These are phyloP conservation scores for Stephania yunnanensis DNA, from an alignment of 164 flowering plant species.

Conservation along the genomic window DNA sequence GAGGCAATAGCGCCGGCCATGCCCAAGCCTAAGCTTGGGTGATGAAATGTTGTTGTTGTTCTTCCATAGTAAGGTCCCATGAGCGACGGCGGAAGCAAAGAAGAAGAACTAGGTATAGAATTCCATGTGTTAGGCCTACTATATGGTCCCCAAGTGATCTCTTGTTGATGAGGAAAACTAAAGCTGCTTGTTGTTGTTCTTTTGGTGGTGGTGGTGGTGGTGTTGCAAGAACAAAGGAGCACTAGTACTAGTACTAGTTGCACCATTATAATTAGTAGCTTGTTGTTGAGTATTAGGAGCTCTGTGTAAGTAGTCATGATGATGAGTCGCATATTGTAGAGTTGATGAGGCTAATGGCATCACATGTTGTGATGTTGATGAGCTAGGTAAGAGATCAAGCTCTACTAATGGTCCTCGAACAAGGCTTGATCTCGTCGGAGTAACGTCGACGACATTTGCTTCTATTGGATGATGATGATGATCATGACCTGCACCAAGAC, in stretches of 20 bases:
- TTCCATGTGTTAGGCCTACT: slow-evolving; percentile 30
- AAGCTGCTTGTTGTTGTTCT: slow-evolving; percentile 9
- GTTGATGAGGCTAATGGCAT: slow-evolving; percentile 21
- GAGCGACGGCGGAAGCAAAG: slow-evolving; percentile 33
- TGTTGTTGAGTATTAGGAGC: slow-evolving; percentile 6
- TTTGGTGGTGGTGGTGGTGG: slow-evolving; percentile 14
- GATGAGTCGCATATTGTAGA: slow-evolving; percentile 10
- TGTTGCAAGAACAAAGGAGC: slow-evolving; percentile 35
- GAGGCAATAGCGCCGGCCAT: slow-evolving; percentile 35
- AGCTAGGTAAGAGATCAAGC: slow-evolving; percentile 49
- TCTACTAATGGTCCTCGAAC: slow-evolving; percentile 29
- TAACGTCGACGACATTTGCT: neutral
- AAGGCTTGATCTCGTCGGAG: neutral
- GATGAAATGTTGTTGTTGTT: slow-evolving; percentile 21
- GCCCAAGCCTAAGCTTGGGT: slow-evolving; percentile 8
- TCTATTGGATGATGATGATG: slow-evolving; percentile 1
- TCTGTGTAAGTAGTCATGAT: slow-evolving; percentile 15
- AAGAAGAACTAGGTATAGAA: slow-evolving; percentile 23
- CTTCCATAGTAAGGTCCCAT: slow-evolving; percentile 27
- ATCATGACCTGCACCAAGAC: neutral
- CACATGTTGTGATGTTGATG: slow-evolving; percentile 5
- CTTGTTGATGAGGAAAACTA: slow-evolving; percentile 24
- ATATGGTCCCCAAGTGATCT: slow-evolving; percentile 40
- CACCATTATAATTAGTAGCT: neutral
- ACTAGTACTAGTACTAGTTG: slow-evolving; percentile 2